These are phyloP conservation scores for Russula dissimulans DNA, from an alignment of 768 basidiomycete species.

Conservation along the genomic window DNA sequence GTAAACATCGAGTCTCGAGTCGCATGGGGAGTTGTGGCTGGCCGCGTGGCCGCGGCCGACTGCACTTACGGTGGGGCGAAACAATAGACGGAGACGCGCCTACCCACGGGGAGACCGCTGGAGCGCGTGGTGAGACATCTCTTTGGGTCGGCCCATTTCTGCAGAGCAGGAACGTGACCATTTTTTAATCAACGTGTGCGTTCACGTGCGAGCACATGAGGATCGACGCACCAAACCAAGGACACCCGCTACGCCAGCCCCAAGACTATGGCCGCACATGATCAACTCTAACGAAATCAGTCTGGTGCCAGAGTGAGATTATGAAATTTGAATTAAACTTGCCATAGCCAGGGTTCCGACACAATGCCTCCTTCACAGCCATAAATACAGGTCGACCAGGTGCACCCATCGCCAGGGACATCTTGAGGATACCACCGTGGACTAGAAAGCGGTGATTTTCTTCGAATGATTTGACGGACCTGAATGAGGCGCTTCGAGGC, in stretches of 20 bases:
- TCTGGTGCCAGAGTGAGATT: neutral
- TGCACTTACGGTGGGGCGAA: conserved; percentile 66
- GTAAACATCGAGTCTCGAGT: no score
- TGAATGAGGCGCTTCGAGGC: conserved; percentile 16
- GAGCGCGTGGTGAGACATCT: conserved; percentile 61
- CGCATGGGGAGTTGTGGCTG: neutral
- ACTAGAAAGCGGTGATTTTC: conserved; percentile 43
- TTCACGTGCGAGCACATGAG: conserved; percentile 1
- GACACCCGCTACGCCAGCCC: conserved; percentile 71
- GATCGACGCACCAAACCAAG: conserved; percentile 51
- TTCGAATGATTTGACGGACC: conserved; percentile 16
- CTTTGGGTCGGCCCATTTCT: conserved; percentile 83
- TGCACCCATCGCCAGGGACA: conserved; percentile 73
- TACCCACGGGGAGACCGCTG: conserved; percentile 59
- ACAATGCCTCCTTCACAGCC: conserved; percentile 61
- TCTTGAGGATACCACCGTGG: conserved; percentile 72
- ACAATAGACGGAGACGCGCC: conserved; percentile 65
- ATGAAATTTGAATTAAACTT: conserved; percentile 22
- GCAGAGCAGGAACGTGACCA: neutral
- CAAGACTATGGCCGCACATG: conserved; percentile 76
- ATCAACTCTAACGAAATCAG: conserved; percentile 43
- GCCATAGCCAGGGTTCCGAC: conserved; percentile 66
- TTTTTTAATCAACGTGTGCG: neutral
- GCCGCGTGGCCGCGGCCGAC: neutral
- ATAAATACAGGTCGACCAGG: conserved; percentile 68